Evolutionary conservation across 2,329 filamentous ascomycete genomes (phyloP), one percentile per base, ranked within the genome.

Genomic region (Simplicillium aogashimaense): DNA sequence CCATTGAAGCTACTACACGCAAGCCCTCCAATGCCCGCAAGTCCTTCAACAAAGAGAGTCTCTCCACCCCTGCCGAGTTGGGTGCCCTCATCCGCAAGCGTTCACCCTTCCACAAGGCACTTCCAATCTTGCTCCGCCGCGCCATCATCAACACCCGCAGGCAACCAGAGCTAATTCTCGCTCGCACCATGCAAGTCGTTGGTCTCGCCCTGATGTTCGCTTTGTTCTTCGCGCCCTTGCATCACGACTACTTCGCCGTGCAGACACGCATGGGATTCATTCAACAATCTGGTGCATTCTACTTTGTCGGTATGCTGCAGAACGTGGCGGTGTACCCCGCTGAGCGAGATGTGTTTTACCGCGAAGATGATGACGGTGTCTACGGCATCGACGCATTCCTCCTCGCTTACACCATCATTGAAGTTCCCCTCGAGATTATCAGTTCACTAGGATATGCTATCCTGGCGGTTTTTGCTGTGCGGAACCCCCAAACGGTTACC

Each of bases 281-380:
- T 1, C 79, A 87, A 47, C 76, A 88, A 53, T 70, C 87, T 25
- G 74, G 78, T 1, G 78, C 82, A 0, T 74, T 85, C 29, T 83
- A 84, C 57, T 84, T 84, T 49, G 75, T 85, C 2, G 83, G 83
- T 20, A 86, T 88, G 82, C 68, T 88, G 11, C 82, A 88, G 56
- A 87, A 87, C 51, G 79, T 87, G 4, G 81, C 82, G 3, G 70
- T 85, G 7, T 87, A 87, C 52, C 83, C 83, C 0, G 65, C 65
- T 32, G 83, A 87, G 53, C 70, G 81, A 4, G 81, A 86, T 42
- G 82, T 87, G 1, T 88, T 87, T 55, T 86, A 87, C 53, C 74
- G 80, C 47, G 84, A 89, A 59, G 74, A 84, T 49, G 81, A 81
- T 44, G 84, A 89, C 55, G 72, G 75, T 7, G 78, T 82, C 2